phyloP scores from a whole-genome alignment of 257 asterid species.

The Nicotiana knightiana region DNA sequence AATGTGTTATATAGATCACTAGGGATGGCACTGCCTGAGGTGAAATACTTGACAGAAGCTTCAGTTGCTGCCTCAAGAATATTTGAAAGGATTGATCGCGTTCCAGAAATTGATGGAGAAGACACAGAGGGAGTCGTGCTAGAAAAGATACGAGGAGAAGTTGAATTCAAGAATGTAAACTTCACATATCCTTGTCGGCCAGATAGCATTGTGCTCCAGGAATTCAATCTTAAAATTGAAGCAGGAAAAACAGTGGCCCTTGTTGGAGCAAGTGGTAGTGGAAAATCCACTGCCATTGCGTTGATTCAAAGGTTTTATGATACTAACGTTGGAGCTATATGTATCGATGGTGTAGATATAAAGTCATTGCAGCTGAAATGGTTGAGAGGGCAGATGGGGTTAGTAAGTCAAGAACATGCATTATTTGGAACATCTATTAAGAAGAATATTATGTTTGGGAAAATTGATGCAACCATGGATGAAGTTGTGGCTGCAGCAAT shows the following conservation, averaged over 20 bases:
- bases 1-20: slow-evolving; percentile 47
- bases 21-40: slow-evolving; percentile 77
- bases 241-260: slow-evolving; percentile 80
- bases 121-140: slow-evolving; percentile 38
- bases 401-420: slow-evolving; percentile 88
- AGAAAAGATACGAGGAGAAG: slow-evolving; percentile 45
- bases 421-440: slow-evolving; percentile 71
- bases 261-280: slow-evolving; percentile 90
- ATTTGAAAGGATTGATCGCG: slow-evolving; percentile 55
- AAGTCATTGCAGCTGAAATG: slow-evolving; percentile 53
- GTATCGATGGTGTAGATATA: slow-evolving; percentile 65
- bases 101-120: slow-evolving; percentile 57
- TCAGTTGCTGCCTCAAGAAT: slow-evolving; percentile 72
- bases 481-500: slow-evolving; percentile 70
- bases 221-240: slow-evolving; percentile 55
- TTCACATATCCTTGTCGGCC: slow-evolving; percentile 72
- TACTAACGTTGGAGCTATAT: slow-evolving; percentile 41
- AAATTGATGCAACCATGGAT: slow-evolving; percentile 62
- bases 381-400: slow-evolving; percentile 75
- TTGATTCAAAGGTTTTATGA: slow-evolving; percentile 73
- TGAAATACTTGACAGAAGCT: slow-evolving; percentile 76
- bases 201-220: slow-evolving; percentile 48
- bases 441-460: slow-evolving; percentile 73
- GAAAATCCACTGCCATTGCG: slow-evolving; percentile 77
- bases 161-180: slow-evolving; percentile 51